A percentile compares a stretch with the other conserved stretches of the same genome.
phyloP scores from a whole-genome alignment of 176 grass and related monocot species.

The Chrysopogon serrulatus region DNA sequence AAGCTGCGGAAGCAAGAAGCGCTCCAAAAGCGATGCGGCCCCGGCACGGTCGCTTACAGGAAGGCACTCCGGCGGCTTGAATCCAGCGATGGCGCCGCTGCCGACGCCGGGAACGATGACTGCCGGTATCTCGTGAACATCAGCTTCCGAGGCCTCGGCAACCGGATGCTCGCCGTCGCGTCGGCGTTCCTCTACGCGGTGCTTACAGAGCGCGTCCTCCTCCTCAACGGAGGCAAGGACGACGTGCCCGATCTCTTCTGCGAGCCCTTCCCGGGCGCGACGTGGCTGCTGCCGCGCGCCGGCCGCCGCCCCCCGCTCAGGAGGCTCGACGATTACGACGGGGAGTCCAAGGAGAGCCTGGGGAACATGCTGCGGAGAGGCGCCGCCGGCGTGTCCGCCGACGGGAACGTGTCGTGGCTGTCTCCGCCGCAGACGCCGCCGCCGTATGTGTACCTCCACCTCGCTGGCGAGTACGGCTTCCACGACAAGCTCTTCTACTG shows the following conservation, averaged over 20 bases:
- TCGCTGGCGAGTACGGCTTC: constrained; percentile 29
- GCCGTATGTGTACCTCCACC: constrained; percentile 63
- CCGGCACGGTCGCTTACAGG: constrained; percentile 43
- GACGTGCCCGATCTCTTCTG: constrained; percentile 52
- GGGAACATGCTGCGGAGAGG: constrained; percentile 53
- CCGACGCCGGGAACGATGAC: too few species aligned
- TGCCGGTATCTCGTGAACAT: constrained; percentile 75
- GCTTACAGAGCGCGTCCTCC: constrained; percentile 52
- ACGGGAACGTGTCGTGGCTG: not conserved
- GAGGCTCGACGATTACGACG: not conserved
- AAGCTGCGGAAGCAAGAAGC: constrained; percentile 58
- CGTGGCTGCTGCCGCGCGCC: constrained; percentile 63
- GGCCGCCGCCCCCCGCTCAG: constrained; percentile 11
- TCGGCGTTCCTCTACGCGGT: constrained; percentile 64
- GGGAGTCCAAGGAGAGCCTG: constrained; percentile 28
- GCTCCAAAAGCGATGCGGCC: constrained; percentile 69
- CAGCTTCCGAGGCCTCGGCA: constrained; percentile 59
- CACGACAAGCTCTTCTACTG: constrained; percentile 78
- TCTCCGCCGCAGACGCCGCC: too few species aligned
- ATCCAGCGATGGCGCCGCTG: not conserved
- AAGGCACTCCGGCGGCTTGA: constrained; percentile 31
- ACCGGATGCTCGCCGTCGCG: constrained; percentile 54
- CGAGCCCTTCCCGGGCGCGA: constrained; percentile 59
- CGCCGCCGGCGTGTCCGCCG: not conserved
- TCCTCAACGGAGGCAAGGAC: constrained; percentile 28